These are phyloP conservation scores for Cutaneotrichosporon sp. DNA, from an alignment of 1,284 basidiomycete genomes.

Conservation along the genomic window DNA sequence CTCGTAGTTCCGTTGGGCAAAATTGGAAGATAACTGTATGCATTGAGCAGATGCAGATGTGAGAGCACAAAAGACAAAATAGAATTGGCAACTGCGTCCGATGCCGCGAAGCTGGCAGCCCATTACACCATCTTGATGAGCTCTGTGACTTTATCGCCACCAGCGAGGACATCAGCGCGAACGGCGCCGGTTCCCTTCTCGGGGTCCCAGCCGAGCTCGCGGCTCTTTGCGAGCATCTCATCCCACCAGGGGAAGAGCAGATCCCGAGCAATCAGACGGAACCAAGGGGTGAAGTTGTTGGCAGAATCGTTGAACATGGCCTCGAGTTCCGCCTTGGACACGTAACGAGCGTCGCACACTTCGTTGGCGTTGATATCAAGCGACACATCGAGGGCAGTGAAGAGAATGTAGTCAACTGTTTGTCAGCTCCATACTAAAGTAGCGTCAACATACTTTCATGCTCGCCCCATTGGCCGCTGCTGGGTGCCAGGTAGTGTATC, in stretches of 20 bases:
- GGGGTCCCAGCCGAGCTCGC: slow-evolving; percentile 57
- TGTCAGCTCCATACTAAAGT: not conserved
- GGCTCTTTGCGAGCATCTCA: slow-evolving; percentile 61
- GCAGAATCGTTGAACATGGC: slow-evolving; percentile 77
- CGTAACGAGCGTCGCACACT: slow-evolving; percentile 86
- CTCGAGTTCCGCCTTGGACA: slow-evolving; percentile 81
- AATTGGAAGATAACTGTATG: no score
- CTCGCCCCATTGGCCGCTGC: slow-evolving; percentile 91
- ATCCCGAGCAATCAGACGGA: slow-evolving; percentile 94
- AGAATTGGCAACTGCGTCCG: not conserved
- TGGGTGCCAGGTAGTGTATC: slow-evolving; percentile 97
- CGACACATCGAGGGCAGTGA: slow-evolving; percentile 84
- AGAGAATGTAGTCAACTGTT: slow-evolving; percentile 95
- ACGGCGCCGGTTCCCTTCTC: slow-evolving; percentile 46
- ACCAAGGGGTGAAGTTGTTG: slow-evolving; percentile 96
- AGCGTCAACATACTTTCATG: slow-evolving; percentile 75
- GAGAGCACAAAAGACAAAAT: no score
- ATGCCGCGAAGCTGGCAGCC: not conserved
- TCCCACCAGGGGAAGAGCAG: slow-evolving; percentile 99
- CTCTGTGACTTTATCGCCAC: slow-evolving; percentile 53
- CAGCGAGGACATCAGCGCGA: slow-evolving; percentile 33
- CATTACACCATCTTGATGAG: slow-evolving; percentile 67
- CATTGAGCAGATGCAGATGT: no score
- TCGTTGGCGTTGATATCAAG: slow-evolving; percentile 84
- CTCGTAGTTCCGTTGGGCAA: no score